Evolutionary conservation across 202 grass and related monocot genomes (phyloP).

Genomic region (Panicum virgatum): DNA sequence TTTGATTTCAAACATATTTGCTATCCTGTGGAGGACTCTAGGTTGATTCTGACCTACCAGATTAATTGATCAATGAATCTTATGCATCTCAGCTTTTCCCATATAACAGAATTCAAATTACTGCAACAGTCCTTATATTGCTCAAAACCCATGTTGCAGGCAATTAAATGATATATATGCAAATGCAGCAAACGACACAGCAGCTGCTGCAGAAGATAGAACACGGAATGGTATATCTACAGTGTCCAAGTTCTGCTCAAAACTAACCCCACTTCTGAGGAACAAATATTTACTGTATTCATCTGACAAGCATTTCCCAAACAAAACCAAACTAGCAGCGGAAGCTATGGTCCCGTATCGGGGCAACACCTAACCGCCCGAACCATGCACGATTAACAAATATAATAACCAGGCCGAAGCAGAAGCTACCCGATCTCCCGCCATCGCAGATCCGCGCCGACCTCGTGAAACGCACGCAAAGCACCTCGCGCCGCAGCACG

Average conservation of each 20-base stretch:
- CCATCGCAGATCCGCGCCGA: constrained; percentile 19
- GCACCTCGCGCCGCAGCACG: neutral
- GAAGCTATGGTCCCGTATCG: neutral
- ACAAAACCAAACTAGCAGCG: neutral
- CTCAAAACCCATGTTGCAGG: neutral
- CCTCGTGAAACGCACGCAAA: neutral
- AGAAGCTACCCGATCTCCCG: neutral
- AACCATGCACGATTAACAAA: neutral
- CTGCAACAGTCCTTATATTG: neutral
- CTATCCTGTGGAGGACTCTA: neutral
- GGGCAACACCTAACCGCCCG: neutral
- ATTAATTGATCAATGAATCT: neutral
- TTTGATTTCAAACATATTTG: neutral
- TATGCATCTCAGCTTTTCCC: neutral
- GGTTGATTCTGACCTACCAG: neutral
- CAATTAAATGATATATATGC: too few species aligned
- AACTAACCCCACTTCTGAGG: neutral
- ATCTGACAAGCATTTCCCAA: neutral
- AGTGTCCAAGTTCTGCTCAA: neutral
- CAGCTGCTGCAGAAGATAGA: neutral
- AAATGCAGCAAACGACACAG: neutral
- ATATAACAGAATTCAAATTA: neutral
- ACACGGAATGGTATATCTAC: neutral
- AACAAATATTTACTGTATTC: neutral
- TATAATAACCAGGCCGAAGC: neutral